Conservation (phyloP, 805 yeast genomes). For the Nakazawaea ernobii region DNA sequence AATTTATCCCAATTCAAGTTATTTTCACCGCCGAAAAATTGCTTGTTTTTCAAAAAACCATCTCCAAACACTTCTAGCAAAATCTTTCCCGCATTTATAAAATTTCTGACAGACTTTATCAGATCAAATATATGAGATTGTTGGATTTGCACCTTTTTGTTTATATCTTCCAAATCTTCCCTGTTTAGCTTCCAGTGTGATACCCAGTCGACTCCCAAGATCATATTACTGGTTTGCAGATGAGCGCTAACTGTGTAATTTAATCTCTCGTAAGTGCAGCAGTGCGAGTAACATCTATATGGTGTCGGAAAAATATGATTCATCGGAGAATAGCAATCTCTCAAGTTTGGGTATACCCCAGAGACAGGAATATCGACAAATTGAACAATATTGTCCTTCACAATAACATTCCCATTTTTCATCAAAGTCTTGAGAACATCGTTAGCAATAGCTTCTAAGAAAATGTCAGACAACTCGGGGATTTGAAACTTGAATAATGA, state of each 20-base stretch:
- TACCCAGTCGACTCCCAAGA: conserved; percentile 46
- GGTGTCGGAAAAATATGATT: conserved; percentile 12
- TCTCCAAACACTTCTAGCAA: conserved; percentile 55
- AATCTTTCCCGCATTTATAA: conserved; percentile 59
- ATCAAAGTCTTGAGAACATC: neutral
- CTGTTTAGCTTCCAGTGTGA: conserved; percentile 58
- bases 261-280: conserved; percentile 8
- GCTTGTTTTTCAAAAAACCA: conserved; percentile 28
- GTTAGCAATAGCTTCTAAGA: conserved; percentile 3
- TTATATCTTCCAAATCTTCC: conserved; percentile 46
- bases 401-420: conserved; percentile 14
- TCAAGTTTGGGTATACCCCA: conserved; percentile 25
- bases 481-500: conserved; percentile 4
- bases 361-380: conserved; percentile 28
- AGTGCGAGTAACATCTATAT: conserved; percentile 9
- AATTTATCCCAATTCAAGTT: conserved; percentile 42
- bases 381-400: neutral
- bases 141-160: conserved; percentile 31
- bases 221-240: conserved; percentile 21
- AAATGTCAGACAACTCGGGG: conserved; percentile 3
- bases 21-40: conserved; percentile 5
- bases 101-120: conserved; percentile 64
- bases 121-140: conserved; percentile 77
- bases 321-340: conserved; percentile 17
- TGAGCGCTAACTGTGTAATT: conserved; percentile 18